Conservation (phyloP, 75 land plant genomes). For the Selaginella tamariscina region DNA sequence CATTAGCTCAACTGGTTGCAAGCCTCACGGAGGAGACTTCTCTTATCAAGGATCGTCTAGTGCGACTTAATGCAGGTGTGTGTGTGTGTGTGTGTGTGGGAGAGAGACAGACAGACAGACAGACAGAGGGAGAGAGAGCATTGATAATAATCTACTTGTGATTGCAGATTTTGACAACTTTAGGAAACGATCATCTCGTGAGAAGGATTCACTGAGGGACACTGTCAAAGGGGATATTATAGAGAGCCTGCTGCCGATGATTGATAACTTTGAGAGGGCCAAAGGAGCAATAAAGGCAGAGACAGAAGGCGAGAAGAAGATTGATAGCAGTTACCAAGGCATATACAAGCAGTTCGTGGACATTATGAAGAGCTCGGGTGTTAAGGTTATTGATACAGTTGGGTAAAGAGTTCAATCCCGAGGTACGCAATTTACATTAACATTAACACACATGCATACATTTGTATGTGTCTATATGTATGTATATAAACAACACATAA, state of each 20-base stretch:
- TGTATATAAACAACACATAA: no score
- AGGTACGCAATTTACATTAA: background rate
- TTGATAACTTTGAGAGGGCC: constrained; percentile 13
- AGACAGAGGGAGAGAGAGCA: no score
- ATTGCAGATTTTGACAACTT: constrained; percentile 14
- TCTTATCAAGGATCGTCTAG: background rate
- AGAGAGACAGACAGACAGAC: no score
- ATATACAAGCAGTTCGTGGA: constrained; percentile 11
- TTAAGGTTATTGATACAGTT: constrained; percentile 5
- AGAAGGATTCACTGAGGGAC: background rate
- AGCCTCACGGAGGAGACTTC: background rate
- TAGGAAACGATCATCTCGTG: background rate
- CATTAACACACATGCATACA: background rate
- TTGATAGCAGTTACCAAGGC: constrained; percentile 7
- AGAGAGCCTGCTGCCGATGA: constrained; percentile 4
- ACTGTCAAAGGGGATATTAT: constrained; percentile 1
- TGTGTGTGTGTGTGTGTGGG: no score
- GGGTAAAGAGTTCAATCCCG: constrained; percentile 7
- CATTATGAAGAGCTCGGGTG: background rate
- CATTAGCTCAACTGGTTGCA: background rate
- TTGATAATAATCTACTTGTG: no score
- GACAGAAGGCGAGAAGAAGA: background rate
- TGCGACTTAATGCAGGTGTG: constrained; percentile 11
- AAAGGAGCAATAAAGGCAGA: constrained; percentile 10
- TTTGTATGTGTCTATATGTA: background rate